Percentiles rank a stretch among this genome's conserved stretches.
Evolutionary conservation across 306 rosid genomes (phyloP).

Genomic region (Prunus padus): DNA sequence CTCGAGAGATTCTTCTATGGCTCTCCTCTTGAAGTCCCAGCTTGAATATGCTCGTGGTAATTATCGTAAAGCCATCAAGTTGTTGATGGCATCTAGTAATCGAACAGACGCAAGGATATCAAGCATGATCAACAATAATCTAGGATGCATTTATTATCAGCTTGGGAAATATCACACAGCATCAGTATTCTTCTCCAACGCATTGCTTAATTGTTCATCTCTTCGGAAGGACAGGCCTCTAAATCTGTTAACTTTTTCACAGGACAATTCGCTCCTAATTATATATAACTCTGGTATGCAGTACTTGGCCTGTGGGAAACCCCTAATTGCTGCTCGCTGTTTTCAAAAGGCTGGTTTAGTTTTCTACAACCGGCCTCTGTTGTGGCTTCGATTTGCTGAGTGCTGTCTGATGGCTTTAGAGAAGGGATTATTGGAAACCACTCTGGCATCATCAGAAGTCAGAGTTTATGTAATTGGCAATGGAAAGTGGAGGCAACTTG

Average conservation of each 20-base stretch:
- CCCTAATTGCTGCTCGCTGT: conserved; percentile 85
- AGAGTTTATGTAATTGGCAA: conserved; percentile 70
- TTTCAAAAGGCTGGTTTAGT: conserved; percentile 87
- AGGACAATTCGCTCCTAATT: conserved; percentile 81
- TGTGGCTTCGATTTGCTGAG: conserved; percentile 97
- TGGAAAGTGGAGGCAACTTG: conserved; percentile 97
- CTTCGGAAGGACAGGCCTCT: conserved; percentile 73
- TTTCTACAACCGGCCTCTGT: conserved; percentile 75
- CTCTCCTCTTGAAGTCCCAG: conserved; percentile 93
- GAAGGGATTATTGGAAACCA: conserved; percentile 60
- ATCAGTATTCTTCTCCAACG: conserved; percentile 83
- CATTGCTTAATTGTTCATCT: conserved; percentile 67
- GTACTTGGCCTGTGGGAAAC: conserved; percentile 87
- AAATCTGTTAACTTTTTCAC: conserved; percentile 68
- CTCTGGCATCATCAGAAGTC: conserved; percentile 49
- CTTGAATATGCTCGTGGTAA: conserved; percentile 96
- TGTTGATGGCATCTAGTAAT: conserved; percentile 81
- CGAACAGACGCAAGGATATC: conserved; percentile 67
- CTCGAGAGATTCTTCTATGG: conserved; percentile 84
- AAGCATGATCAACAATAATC: conserved; percentile 83
- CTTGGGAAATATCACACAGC: conserved; percentile 92
- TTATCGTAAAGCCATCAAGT: conserved; percentile 94
- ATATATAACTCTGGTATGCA: conserved; percentile 89
- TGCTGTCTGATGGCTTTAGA: conserved; percentile 96
- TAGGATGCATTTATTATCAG: conserved; percentile 95